Percentiles rank a stretch among this genome's conserved stretches.
These are phyloP conservation scores for Calocera cornea DNA, from an alignment of 768 basidiomycete genomes.

Conservation along the genomic window DNA sequence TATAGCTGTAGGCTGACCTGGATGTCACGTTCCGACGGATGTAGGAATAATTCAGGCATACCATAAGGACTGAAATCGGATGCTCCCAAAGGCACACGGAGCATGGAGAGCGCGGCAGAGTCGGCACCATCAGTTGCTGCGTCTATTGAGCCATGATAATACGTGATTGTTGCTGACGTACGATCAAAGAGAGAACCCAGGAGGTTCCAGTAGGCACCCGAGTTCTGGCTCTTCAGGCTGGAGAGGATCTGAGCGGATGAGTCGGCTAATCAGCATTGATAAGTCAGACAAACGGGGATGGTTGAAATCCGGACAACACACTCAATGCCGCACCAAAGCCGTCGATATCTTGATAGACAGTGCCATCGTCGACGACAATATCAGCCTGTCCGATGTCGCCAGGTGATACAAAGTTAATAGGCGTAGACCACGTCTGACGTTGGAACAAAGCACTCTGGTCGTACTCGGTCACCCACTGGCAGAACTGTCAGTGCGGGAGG, in stretches of 20 bases:
- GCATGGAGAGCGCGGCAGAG: slow-evolving; percentile 53
- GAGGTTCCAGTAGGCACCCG: slow-evolving; percentile 44
- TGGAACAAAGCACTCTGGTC: neutral
- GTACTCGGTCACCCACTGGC: neutral
- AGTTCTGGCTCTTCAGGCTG: slow-evolving; percentile 48
- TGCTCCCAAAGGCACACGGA: slow-evolving; percentile 58
- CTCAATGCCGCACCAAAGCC: slow-evolving; percentile 11
- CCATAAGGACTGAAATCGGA: slow-evolving; percentile 39
- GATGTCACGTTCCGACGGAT: neutral
- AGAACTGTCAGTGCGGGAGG: neutral
- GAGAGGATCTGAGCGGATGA: slow-evolving; percentile 49
- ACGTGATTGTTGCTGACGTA: neutral
- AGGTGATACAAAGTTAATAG: slow-evolving; percentile 7
- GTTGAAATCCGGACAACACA: no score
- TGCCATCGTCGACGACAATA: slow-evolving; percentile 5
- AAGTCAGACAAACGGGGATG: no score
- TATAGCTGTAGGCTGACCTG: neutral
- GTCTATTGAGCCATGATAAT: no score
- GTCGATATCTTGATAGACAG: slow-evolving; percentile 10
- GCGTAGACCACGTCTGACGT: neutral
- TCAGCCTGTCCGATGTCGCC: slow-evolving; percentile 5
- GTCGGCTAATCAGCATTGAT: slow-evolving; percentile 29
- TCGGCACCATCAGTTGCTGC: slow-evolving; percentile 41
- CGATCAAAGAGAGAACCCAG: slow-evolving; percentile 44
- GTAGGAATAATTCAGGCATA: neutral